Base-by-base conservation (phyloP, 176 grass and related monocot genomes). In the Oryza glaberrima region DNA sequence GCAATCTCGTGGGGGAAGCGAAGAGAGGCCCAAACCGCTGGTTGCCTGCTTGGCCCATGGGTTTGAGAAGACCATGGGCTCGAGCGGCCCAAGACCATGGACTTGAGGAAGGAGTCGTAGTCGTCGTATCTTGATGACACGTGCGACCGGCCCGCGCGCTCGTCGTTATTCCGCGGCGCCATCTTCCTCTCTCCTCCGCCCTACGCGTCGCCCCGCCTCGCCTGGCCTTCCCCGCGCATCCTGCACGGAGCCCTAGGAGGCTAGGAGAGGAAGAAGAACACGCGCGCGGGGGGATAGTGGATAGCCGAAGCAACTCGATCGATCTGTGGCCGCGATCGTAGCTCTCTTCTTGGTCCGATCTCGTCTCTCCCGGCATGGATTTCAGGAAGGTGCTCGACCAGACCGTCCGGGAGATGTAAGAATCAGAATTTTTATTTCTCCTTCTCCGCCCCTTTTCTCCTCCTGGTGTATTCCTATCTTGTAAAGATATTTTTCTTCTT, bases 331-430 rank as follows among this genome's bases (percentile, higher is more conserved):
- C 69, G 32, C n/a, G 49, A 69, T 67, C 17, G 60, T 63, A 63
- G 12, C 85, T 61, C 85, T 61, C 9, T 76, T 41, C 15, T 63
- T n/a, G 54, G 13, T 75, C 6, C 16, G 17, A 65, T 70, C 65
- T 63, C 3, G n/a, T 56, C 30, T 23, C n/a, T 38, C 47, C 81
- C 6, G 66, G 85, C 70, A 98, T 98, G 95, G 91, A 98, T 80
- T 94, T 98, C 87, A 90, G 81, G 95, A 98, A 93, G 90, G 67
- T 87, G 69, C 20, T 98, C 60, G 87, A 98, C 76, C 92, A 95
- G 77, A 86, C 95, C 45, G 92, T 95, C 51, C 79, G 92, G 70
- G 95, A 91, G 67, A 91, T 95, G 95, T 98, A 88, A 88, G 86
- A 54, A 12, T 41, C n/a, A 52, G 28, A 25, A 11, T 38, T 77